Conservation (phyloP, 495 filamentous ascomycete genomes). For the Penicillium simplicissimum region DNA sequence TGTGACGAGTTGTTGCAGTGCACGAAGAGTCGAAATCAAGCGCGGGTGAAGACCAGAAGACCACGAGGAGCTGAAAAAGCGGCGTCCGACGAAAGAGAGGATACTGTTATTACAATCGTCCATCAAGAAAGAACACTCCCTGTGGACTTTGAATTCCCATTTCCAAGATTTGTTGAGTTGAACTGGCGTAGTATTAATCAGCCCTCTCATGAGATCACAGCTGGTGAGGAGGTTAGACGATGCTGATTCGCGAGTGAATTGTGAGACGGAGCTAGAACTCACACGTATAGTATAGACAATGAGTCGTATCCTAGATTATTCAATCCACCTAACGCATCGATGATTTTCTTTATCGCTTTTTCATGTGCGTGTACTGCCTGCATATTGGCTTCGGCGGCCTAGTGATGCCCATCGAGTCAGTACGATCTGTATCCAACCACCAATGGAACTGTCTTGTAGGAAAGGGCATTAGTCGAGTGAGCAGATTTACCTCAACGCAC, state of each 20-base stretch:
- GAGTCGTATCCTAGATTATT: constrained; percentile 3
- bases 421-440: neutral
- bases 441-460: no score
- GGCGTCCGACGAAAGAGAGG: neutral
- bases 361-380: neutral
- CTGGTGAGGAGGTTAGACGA: neutral
- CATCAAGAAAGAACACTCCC: neutral
- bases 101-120: neutral
- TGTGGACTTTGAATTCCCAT: constrained; percentile 6
- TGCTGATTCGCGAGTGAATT: no score
- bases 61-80: constrained; percentile 17
- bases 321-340: neutral
- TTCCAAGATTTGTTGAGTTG: constrained; percentile 1
- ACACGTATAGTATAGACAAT: constrained; percentile 2
- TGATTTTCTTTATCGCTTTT: neutral
- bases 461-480: neutral
- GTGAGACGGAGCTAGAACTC: neutral
- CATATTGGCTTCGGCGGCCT: constrained; percentile 3
- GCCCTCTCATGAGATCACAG: constrained; percentile 2
- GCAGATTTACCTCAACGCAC: neutral
- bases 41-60: constrained; percentile 11
- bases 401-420: neutral
- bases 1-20: constrained; percentile 10
- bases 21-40: constrained; percentile 11
- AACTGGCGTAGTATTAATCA: neutral